These are phyloP conservation scores for Catharanthus roseus DNA, from an alignment of 257 asterid genomes.

Conservation along the genomic window DNA sequence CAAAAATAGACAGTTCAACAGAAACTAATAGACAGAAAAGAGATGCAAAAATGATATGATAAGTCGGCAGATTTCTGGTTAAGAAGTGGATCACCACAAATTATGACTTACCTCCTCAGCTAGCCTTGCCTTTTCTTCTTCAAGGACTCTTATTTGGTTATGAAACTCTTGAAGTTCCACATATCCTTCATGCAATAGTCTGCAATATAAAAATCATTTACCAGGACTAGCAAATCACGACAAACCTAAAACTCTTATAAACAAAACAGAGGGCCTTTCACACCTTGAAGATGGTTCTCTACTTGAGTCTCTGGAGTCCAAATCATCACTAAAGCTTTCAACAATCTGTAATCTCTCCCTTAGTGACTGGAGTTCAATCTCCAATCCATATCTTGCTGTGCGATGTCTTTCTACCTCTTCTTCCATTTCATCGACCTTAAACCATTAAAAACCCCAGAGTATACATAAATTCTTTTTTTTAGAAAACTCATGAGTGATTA, in stretches of 20 bases:
- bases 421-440: conserved; percentile 82
- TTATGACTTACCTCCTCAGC: conserved; percentile 47
- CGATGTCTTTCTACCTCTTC: conserved; percentile 60
- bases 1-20: conserved; percentile 24
- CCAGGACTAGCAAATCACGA: conserved; percentile 16
- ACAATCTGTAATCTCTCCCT: conserved; percentile 57
- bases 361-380: conserved; percentile 61
- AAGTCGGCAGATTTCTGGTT: not conserved
- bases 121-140: conserved; percentile 59
- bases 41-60: not conserved
- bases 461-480: not conserved
- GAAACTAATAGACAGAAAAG: conserved; percentile 15
- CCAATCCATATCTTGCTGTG: conserved; percentile 50
- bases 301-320: conserved; percentile 41
- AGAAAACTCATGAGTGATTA: not conserved
- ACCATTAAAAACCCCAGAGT: conserved; percentile 15
- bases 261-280: conserved; percentile 20
- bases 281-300: conserved; percentile 46
- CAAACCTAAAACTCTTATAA: conserved; percentile 5
- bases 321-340: conserved; percentile 56
- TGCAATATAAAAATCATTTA: conserved; percentile 15
- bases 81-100: conserved; percentile 7
- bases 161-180: conserved; percentile 43
- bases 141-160: conserved; percentile 47
- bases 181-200: conserved; percentile 40